Evolutionary conservation across 2,329 filamentous ascomycete species (phyloP), one percentile per base, ranked within the genome.

Genomic region (Exophiala oligosperma): DNA sequence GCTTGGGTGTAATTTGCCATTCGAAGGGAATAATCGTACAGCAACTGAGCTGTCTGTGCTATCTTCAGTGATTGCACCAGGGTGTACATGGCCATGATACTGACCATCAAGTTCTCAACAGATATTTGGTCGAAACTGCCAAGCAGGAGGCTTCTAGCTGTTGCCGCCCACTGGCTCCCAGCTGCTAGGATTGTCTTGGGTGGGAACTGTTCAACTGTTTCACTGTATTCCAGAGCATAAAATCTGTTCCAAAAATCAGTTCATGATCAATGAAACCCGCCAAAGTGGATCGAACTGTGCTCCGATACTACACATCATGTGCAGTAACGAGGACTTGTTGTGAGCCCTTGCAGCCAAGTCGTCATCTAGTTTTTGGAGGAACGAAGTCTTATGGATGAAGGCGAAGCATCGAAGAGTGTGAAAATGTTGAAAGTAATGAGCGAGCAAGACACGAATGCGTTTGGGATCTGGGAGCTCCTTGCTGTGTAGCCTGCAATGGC

Each of bases 1-100:
- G 68, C 70, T 32, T 68, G 67, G n/a, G 70, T 61, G 56, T 70
- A 72, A 21, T 71, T 68, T 8, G 68, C 70, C 41, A 66, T 60
- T 2, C 70, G 66, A 32, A 72, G 61, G 11, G 67, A 65, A 52
- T 71, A 66, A 29, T 72, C 70, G 49, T 71, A 66, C 9, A 72
- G 63, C 4, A 72, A 56, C n/a, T 71, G 65, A 37, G 66, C 60
- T 17, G 67, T 60, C 67, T 68, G 38, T 17, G 63, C 53, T 21
- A 62, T 35, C 24, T 4, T 24, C 8, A 11, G 8, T n/a, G 35
- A 37, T 32, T 50, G 9, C 43, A 38, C 46, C 8, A n/a, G 17
- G 17, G 17, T 17, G 17, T 17, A 28, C 3, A n/a, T 49, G 17
- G 4, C 17, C 11, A 29, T 3, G 32, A 56, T 24, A 14, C 53